Conservation (phyloP, 805 yeast species). For the Yarrowia sp. region DNA sequence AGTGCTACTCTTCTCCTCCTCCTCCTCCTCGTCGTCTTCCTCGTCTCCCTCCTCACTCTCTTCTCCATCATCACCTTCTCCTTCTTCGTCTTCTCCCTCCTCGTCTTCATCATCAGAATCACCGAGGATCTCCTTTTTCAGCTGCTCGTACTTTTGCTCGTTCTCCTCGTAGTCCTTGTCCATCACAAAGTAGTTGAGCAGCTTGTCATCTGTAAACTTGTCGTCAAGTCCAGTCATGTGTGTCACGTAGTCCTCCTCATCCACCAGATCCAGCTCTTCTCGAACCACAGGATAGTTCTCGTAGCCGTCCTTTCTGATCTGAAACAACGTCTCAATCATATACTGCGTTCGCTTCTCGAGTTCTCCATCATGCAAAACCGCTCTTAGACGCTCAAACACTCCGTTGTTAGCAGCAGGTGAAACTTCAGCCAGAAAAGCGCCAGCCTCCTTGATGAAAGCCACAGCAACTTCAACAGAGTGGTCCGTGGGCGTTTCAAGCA, state of each 20-base stretch:
- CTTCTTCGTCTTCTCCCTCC: constrained; percentile 36
- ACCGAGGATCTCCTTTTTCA: constrained; percentile 58
- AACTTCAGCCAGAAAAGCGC: constrained; percentile 56
- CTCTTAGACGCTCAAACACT: constrained; percentile 66
- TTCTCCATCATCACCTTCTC: constrained; percentile 37
- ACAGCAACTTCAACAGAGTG: constrained; percentile 64
- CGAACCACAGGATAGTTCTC: constrained; percentile 53
- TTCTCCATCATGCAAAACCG: constrained; percentile 62
- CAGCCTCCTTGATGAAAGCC: constrained; percentile 59
- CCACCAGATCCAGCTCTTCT: constrained; percentile 63
- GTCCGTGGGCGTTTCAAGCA: constrained; percentile 59
- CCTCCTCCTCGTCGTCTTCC: constrained; percentile 42
- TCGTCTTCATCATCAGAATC: constrained; percentile 46
- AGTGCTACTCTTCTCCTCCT: constrained; percentile 32
- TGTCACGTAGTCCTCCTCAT: constrained; percentile 64
- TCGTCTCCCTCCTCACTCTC: constrained; percentile 43
- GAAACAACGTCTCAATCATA: constrained; percentile 60
- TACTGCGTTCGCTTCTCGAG: constrained; percentile 55
- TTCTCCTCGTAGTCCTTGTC: constrained; percentile 60
- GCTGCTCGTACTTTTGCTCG: constrained; percentile 57
- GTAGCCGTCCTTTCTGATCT: constrained; percentile 57
- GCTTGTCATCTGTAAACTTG: constrained; percentile 55
- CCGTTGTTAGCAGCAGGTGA: constrained; percentile 57
- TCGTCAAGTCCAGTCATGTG: constrained; percentile 66
- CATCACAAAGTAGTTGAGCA: constrained; percentile 58